Base-by-base conservation (phyloP, 2,329 filamentous ascomycete species). In the Graphilbum ipis-grandicollis region DNA sequence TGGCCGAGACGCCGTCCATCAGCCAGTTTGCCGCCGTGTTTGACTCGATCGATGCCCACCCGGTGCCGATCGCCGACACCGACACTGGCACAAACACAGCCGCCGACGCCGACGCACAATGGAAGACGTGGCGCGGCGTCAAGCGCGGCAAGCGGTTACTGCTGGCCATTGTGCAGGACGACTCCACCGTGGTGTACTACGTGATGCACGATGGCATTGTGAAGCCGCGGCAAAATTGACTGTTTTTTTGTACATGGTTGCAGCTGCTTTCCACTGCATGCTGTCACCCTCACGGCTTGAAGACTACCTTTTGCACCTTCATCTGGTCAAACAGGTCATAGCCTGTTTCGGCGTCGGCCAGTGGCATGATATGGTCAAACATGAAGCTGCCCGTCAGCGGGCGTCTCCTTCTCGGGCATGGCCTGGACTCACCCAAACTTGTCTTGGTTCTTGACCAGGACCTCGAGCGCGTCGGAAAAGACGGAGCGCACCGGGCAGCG, bases 151-250 rank as follows among this genome's bases (percentile, higher is more conserved):
- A 86, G 60, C 65, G 81, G 42, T 53, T 86, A 10, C 51, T 88
- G n/a, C 60, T 90, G 36, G 80, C 78, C 14, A 79, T 77, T 3
- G 60, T 84, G 34, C 77, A 84, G 50, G 73, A 79, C 47, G 82
- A 90, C 56, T 86, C 81, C 44, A 88, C 82, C 0, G 67, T 90
- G 15, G 78, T 83, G 30, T 90, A 88, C 56, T 90, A 90, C 51
- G 67, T 86, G 43, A 71, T 88, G 53, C 81, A 88, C 48, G 80
- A 88, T 53, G 82, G 81, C n/a, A 74, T 86, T 44, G 79, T 88
- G 37, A 90, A 88, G 60, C 82, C 82, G 19, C 66, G 82, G 39
- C 82, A 88, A 54, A 90, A 90, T 52, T 88, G 59, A 66, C 29
- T 30, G n/a, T 35, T 30, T 13, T 17, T 22, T 28, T 12, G 9